Percentiles rank a stretch among this genome's conserved stretches.
These are phyloP conservation scores for Torulaspora globosa DNA, from an alignment of 1,139 yeast species.

Conservation along the genomic window DNA sequence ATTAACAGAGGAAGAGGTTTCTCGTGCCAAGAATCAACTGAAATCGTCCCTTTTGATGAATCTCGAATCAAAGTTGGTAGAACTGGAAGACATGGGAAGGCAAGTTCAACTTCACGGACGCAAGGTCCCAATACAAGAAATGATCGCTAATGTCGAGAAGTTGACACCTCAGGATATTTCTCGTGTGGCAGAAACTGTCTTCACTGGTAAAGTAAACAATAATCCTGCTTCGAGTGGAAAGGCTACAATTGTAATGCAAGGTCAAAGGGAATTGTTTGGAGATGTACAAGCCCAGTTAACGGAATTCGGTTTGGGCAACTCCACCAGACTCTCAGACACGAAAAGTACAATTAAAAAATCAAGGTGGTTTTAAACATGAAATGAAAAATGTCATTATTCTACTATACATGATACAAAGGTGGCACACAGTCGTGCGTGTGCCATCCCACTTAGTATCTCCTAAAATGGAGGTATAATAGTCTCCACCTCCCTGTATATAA, in stretches of 20 bases:
- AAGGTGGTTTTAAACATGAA: slow-evolving; percentile 19
- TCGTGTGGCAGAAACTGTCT: slow-evolving; percentile 68
- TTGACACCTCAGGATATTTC: slow-evolving; percentile 65
- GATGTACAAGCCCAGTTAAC: slow-evolving; percentile 66
- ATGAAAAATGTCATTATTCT: not conserved
- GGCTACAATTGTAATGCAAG: slow-evolving; percentile 87
- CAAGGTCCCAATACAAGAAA: slow-evolving; percentile 73
- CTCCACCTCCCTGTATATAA: slow-evolving; percentile 11
- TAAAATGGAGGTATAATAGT: not conserved
- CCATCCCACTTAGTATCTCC: not conserved
- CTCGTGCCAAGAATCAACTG: slow-evolving; percentile 87
- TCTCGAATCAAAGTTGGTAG: slow-evolving; percentile 85
- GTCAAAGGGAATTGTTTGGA: slow-evolving; percentile 79
- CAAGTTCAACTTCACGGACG: slow-evolving; percentile 83
- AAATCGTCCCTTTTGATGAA: slow-evolving; percentile 89
- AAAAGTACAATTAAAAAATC: slow-evolving; percentile 6
- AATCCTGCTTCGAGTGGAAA: slow-evolving; percentile 52
- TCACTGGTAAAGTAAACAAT: slow-evolving; percentile 60
- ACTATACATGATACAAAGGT: slow-evolving; percentile 2
- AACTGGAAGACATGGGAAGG: slow-evolving; percentile 90
- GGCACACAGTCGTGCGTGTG: not conserved
- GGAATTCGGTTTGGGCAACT: slow-evolving; percentile 68
- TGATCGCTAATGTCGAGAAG: slow-evolving; percentile 71
- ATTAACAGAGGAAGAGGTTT: slow-evolving; percentile 66
- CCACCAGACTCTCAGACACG: slow-evolving; percentile 14